phyloP scores from a whole-genome alignment of 305 asterid genomes.

The Fraxinus baroniana region DNA sequence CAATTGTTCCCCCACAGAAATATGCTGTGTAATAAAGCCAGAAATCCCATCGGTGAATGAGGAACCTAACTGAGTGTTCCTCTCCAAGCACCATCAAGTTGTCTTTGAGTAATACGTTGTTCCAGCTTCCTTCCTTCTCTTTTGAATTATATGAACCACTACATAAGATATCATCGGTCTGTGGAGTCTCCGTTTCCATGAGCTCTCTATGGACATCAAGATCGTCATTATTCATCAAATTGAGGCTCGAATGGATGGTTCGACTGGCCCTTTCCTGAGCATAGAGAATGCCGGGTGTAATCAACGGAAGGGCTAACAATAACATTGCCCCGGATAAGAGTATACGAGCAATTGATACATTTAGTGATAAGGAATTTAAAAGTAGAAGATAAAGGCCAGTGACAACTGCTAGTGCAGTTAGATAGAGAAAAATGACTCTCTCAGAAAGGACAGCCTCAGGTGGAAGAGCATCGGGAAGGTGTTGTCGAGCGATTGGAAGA shows the following conservation, averaged over 20 bases:
- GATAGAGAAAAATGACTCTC: slow-evolving; percentile 31
- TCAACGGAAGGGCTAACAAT: slow-evolving; percentile 44
- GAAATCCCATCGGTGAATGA: slow-evolving; percentile 47
- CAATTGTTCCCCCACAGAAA: slow-evolving; percentile 65
- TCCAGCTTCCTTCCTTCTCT: slow-evolving; percentile 25
- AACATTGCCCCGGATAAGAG: slow-evolving; percentile 43
- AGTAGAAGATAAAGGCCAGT: slow-evolving; percentile 53
- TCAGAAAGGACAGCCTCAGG: slow-evolving; percentile 25
- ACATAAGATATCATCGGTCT: slow-evolving; percentile 4
- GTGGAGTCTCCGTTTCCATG: slow-evolving; percentile 17
- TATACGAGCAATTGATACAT: slow-evolving; percentile 31
- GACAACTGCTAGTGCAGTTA: slow-evolving; percentile 37
- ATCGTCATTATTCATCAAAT: slow-evolving; percentile 24
- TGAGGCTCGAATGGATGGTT: slow-evolving; percentile 14
- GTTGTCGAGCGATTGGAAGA: slow-evolving; percentile 29
- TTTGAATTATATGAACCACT: slow-evolving; percentile 16
- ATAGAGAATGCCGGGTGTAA: slow-evolving; percentile 22
- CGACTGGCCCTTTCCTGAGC: slow-evolving; percentile 20
- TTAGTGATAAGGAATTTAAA: slow-evolving; percentile 28
- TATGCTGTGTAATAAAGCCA: slow-evolving; percentile 68
- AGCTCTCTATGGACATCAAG: slow-evolving; percentile 30
- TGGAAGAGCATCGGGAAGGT: slow-evolving; percentile 20
- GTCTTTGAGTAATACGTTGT: slow-evolving; percentile 21
- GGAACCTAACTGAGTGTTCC: slow-evolving; percentile 48
- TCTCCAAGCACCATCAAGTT: slow-evolving; percentile 45